phyloP scores from a whole-genome alignment of 2,329 filamentous ascomycete species.

The Cladosporium sp. region DNA sequence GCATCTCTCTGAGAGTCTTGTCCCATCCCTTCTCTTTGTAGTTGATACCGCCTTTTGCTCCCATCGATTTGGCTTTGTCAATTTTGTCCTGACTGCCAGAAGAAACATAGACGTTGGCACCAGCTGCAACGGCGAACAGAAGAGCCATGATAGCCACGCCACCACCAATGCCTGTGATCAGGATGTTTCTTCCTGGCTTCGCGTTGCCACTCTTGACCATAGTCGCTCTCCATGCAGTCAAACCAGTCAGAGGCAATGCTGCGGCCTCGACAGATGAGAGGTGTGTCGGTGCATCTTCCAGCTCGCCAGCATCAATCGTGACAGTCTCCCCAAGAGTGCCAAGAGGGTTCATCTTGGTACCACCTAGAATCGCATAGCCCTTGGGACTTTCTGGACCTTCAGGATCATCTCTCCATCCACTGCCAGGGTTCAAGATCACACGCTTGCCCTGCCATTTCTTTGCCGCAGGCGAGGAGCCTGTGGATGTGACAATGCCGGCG shows the following conservation, averaged over 20 bases:
- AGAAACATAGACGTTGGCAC: slow-evolving; percentile 76
- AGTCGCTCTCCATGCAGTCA: slow-evolving; percentile 84
- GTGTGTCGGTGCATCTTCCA: slow-evolving; percentile 72
- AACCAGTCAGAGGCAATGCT: slow-evolving; percentile 74
- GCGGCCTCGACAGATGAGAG: slow-evolving; percentile 70
- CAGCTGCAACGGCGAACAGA: slow-evolving; percentile 70
- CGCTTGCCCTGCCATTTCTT: slow-evolving; percentile 57
- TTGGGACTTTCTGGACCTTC: slow-evolving; percentile 65
- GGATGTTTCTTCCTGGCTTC: slow-evolving; percentile 63
- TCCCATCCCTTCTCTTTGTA: slow-evolving; percentile 82
- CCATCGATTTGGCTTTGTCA: slow-evolving; percentile 62
- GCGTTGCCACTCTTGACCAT: slow-evolving; percentile 70
- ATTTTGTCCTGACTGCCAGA: slow-evolving; percentile 73
- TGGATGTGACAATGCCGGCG: slow-evolving; percentile 64
- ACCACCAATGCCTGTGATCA: slow-evolving; percentile 88
- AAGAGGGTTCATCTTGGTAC: slow-evolving; percentile 56
- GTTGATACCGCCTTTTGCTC: slow-evolving; percentile 73
- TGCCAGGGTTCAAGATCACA: slow-evolving; percentile 73
- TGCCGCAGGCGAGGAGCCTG: slow-evolving; percentile 54
- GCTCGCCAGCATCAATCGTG: slow-evolving; percentile 62
- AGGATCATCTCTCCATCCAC: slow-evolving; percentile 68
- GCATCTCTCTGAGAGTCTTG: slow-evolving; percentile 58
- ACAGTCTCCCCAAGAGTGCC: slow-evolving; percentile 75
- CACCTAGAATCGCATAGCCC: slow-evolving; percentile 63
- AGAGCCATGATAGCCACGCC: slow-evolving; percentile 81